Evolutionary conservation across 2,329 filamentous ascomycete species (phyloP).

Genomic region (Orbilia brochopaga): DNA sequence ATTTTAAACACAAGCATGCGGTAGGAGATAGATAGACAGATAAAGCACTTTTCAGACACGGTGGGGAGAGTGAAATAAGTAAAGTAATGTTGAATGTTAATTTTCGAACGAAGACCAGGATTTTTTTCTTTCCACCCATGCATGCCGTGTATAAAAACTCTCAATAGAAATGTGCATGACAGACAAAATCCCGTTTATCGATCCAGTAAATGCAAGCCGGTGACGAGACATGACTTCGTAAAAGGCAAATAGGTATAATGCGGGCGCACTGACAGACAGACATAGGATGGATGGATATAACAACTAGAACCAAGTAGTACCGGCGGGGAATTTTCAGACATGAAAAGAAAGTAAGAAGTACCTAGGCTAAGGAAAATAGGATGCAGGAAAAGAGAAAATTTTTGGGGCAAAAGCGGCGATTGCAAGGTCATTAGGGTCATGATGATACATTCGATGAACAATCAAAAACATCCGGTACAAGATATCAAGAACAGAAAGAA

Average conservation of each 20-base stretch:
- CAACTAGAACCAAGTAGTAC: constrained; percentile 23
- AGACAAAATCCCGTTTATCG: constrained; percentile 49
- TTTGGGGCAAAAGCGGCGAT: constrained; percentile 31
- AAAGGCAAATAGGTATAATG: constrained; percentile 52
- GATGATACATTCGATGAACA: constrained; percentile 43
- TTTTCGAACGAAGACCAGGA: constrained; percentile 20
- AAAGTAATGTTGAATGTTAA: background rate
- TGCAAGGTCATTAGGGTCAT: constrained; percentile 45
- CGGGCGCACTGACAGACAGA: constrained; percentile 47
- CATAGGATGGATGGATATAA: constrained; percentile 30
- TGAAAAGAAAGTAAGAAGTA: constrained; percentile 31
- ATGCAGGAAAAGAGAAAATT: background rate
- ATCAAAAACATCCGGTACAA: constrained; percentile 37
- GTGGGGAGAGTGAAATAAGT: background rate
- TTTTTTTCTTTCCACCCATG: constrained; percentile 35
- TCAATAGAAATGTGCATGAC: background rate
- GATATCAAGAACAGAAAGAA: background rate
- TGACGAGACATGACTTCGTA: constrained; percentile 45
- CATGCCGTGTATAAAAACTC: constrained; percentile 38
- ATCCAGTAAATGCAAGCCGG: constrained; percentile 52
- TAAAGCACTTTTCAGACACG: background rate
- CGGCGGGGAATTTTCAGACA: no score
- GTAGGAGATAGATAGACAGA: background rate
- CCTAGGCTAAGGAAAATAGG: constrained; percentile 28
- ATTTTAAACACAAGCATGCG: background rate